Conservation (phyloP, 169 alveolate genomes). For the Plasmodium fragile region DNA sequence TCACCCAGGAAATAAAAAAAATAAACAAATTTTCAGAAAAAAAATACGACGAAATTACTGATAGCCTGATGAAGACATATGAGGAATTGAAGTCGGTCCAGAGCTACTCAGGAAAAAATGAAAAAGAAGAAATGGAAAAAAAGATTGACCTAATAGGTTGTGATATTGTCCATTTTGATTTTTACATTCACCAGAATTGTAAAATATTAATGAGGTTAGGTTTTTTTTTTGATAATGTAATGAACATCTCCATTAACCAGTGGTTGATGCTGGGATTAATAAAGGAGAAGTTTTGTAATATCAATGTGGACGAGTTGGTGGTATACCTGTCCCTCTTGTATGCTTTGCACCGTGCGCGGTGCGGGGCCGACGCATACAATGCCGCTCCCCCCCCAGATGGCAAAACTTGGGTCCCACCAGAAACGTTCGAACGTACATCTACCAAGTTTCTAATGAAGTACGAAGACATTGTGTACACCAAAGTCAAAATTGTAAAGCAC, state of each 20-base stretch:
- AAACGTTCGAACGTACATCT: slow-evolving; percentile 84
- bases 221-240: slow-evolving; percentile 77
- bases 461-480: slow-evolving; percentile 83
- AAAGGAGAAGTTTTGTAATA: slow-evolving; percentile 83
- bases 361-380: not conserved
- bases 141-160: slow-evolving; percentile 74
- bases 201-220: slow-evolving; percentile 77
- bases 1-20: slow-evolving; percentile 79
- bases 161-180: slow-evolving; percentile 80
- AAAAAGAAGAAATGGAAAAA: slow-evolving; percentile 30
- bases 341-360: slow-evolving; percentile 75
- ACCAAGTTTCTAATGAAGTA: slow-evolving; percentile 86
- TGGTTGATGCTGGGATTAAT: slow-evolving; percentile 84
- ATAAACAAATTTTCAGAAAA: slow-evolving; percentile 78
- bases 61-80: slow-evolving; percentile 72
- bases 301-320: slow-evolving; percentile 83
- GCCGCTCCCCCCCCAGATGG: not conserved
- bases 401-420: slow-evolving; percentile 86
- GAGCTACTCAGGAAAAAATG: not conserved
- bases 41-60: slow-evolving; percentile 76
- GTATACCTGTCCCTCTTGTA: slow-evolving; percentile 81
- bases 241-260: slow-evolving; percentile 79
- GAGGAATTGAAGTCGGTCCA: slow-evolving; percentile 44
- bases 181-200: slow-evolving; percentile 78
- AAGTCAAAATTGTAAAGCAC: slow-evolving; percentile 83